Evolutionary conservation across 441 rosid genomes (phyloP).

Genomic region (Raphanus hybrid): DNA sequence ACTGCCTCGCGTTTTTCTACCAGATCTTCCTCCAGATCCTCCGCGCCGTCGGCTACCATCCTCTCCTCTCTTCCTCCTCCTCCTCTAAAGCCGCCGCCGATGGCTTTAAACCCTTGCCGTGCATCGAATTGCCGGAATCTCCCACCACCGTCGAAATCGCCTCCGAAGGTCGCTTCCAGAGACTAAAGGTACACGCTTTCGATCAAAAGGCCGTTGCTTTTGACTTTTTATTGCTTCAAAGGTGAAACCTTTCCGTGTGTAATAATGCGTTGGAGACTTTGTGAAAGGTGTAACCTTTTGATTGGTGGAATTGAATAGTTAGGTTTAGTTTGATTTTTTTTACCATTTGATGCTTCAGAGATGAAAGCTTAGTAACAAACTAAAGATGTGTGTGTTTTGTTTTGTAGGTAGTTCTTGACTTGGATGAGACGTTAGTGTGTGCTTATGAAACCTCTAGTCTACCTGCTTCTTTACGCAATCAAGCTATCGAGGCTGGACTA

Average conservation of each 20-base stretch:
- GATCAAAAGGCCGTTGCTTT: neutral
- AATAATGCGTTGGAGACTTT: neutral
- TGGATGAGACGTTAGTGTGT: constrained; percentile 93
- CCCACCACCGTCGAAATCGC: constrained; percentile 58
- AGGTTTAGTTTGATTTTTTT: neutral
- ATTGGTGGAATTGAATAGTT: neutral
- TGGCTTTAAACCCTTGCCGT: constrained; percentile 76
- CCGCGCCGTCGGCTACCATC: constrained; percentile 66
- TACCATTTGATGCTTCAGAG: neutral
- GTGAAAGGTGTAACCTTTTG: constrained; percentile 1
- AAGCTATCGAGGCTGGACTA: constrained; percentile 78
- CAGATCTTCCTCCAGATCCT: constrained; percentile 83
- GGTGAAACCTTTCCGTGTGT: neutral
- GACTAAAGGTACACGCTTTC: constrained; percentile 61
- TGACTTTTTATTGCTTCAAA: neutral
- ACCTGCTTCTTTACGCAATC: constrained; percentile 59
- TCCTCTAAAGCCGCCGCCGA: constrained; percentile 47
- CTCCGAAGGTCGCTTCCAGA: constrained; percentile 38
- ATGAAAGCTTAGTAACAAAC: neutral
- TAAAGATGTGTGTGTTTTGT: neutral
- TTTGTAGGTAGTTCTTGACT: constrained; percentile 87
- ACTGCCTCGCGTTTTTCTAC: constrained; percentile 81
- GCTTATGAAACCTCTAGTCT: constrained; percentile 85
- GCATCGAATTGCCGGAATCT: constrained; percentile 62
- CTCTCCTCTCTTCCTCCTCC: constrained; percentile 61